phyloP scores from a whole-genome alignment of 2,329 filamentous ascomycete genomes.

The Colletotrichum chlorophyti region DNA sequence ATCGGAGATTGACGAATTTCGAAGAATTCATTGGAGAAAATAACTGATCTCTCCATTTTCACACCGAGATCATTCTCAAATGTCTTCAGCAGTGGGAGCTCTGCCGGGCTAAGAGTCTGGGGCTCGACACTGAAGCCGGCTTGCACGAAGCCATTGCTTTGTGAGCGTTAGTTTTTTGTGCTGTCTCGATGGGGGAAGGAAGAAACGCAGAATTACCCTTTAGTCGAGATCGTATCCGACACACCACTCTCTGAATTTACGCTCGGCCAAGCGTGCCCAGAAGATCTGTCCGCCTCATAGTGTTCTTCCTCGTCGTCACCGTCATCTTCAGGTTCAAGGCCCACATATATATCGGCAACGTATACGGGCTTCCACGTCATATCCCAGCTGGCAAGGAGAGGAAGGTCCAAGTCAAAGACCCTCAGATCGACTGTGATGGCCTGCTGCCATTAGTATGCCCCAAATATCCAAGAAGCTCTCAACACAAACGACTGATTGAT shows the following conservation, averaged over 20 bases:
- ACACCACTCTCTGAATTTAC: too few species aligned
- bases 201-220: too few species aligned
- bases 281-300: background rate
- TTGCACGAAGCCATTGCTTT: background rate
- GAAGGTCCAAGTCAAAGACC: background rate
- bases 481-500: too few species aligned
- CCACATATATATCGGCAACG: background rate
- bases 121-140: fast-evolving
- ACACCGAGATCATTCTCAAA: background rate
- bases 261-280: too few species aligned
- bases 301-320: background rate
- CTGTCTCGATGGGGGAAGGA: too few species aligned
- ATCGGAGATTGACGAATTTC: slow-evolving; percentile 46
- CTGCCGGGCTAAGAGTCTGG: background rate
- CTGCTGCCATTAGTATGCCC: too few species aligned
- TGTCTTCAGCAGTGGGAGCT: background rate
- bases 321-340: background rate
- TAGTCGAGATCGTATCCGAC: too few species aligned
- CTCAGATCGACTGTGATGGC: too few species aligned
- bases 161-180: background rate
- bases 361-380: slow-evolving; percentile 13
- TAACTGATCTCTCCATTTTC: background rate
- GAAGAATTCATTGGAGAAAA: slow-evolving; percentile 49
- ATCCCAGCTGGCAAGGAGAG: background rate
- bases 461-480: too few species aligned